Conservation (phyloP, 164 flowering plant genomes). For the Saururus chinensis region DNA sequence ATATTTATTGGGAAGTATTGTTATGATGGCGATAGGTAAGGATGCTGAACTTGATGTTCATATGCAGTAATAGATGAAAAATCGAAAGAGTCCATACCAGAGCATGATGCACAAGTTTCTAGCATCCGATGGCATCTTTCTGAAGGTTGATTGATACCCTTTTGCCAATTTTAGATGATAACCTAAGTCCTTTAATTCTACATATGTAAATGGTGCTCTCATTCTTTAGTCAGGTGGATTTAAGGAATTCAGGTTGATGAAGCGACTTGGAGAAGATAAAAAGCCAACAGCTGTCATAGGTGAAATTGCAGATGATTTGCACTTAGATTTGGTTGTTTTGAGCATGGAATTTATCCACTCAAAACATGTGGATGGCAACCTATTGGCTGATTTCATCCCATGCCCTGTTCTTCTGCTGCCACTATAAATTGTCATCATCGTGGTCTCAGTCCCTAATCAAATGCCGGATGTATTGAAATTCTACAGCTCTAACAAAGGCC, state of each 20-base stretch:
- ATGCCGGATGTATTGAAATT: not conserved
- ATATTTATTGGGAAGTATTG: too few relatives aligned
- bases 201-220: not conserved
- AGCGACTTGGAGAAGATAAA: constrained; percentile 81
- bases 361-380: constrained; percentile 92
- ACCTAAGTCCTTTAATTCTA: not conserved
- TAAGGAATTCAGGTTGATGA: constrained; percentile 70
- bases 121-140: constrained; percentile 95
- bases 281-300: constrained; percentile 93
- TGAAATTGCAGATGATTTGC: constrained; percentile 90
- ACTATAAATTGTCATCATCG: constrained; percentile 18
- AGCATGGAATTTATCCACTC: constrained; percentile 99
- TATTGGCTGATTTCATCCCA: constrained; percentile 91
- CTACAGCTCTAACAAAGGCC: not conserved
- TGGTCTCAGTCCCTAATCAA: not conserved
- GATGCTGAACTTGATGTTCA: constrained; percentile 22
- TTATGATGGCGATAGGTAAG: not conserved
- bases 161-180: not conserved
- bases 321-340: constrained; percentile 71
- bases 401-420: constrained; percentile 91
- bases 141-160: constrained; percentile 45
- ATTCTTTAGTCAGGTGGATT: constrained; percentile 55
- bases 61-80: constrained; percentile 86
- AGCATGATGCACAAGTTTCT: constrained; percentile 79
- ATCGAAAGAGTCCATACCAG: constrained; percentile 58